Conservation (phyloP, 2,329 filamentous ascomycete genomes). For the Emmonsia crescens region DNA sequence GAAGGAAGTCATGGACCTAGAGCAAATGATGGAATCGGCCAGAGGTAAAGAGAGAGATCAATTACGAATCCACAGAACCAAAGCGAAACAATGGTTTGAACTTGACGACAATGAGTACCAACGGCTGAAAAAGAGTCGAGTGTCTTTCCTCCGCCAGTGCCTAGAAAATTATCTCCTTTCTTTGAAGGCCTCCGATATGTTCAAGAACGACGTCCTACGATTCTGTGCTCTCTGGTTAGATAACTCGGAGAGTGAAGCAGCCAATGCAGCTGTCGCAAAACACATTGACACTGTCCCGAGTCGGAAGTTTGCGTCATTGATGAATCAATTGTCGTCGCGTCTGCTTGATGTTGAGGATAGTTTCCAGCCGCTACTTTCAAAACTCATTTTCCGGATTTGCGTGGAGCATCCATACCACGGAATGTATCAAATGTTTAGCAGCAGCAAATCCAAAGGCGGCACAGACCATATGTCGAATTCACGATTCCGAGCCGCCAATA, state of each 20-base stretch:
- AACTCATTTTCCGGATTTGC: slow-evolving; percentile 72
- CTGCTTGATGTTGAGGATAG: slow-evolving; percentile 56
- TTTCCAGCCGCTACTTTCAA: slow-evolving; percentile 68
- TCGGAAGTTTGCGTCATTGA: slow-evolving; percentile 80
- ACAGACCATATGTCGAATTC: slow-evolving; percentile 66
- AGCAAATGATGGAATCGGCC: slow-evolving; percentile 44
- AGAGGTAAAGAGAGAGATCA: slow-evolving; percentile 44
- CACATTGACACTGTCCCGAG: slow-evolving; percentile 68
- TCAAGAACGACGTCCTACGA: slow-evolving; percentile 79
- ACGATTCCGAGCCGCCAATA: slow-evolving; percentile 61
- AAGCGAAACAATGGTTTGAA: slow-evolving; percentile 79
- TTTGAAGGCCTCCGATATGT: slow-evolving; percentile 71
- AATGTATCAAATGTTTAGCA: slow-evolving; percentile 92
- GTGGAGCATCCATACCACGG: slow-evolving; percentile 90
- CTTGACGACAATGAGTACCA: slow-evolving; percentile 81
- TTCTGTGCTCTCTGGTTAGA: slow-evolving; percentile 95
- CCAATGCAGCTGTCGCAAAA: slow-evolving; percentile 64
- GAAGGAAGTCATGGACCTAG: slow-evolving; percentile 66
- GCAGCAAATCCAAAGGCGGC: slow-evolving; percentile 53
- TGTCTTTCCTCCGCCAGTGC: slow-evolving; percentile 76
- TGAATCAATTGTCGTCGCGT: slow-evolving; percentile 95
- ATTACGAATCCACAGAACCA: slow-evolving; percentile 52
- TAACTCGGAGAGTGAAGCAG: slow-evolving; percentile 61
- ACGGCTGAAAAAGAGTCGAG: slow-evolving; percentile 62
- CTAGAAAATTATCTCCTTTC: slow-evolving; percentile 88